Base-by-base conservation (phyloP, 1,284 basidiomycete genomes). In the Athelia psychrophila region DNA sequence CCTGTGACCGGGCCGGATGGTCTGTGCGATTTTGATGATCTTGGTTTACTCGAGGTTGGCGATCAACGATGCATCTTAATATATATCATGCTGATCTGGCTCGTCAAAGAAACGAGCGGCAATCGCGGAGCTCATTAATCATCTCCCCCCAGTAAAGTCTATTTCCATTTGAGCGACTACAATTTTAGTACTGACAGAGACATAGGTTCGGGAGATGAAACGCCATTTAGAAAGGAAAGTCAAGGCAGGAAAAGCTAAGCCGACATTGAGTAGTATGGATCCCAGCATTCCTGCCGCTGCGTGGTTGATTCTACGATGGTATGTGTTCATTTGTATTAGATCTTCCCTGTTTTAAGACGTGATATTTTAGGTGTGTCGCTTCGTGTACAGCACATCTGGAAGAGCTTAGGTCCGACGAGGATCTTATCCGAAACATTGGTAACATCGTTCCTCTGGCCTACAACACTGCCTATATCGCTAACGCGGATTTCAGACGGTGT, bases 301-400 rank as follows among this genome's bases (percentile, higher is more conserved):
- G 2, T 86, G 84, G 84, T 71, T 72, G 2, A 62, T 85, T 33
- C 64, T 86, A 25, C 74, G 82, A 48, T 86, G 84, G 83, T 80
- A 56, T 16, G 3, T 27, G 25, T 27, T 49, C 16, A 38, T 5
- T 38, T 19, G 10, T 3, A 35, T 35, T 38, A 23, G 6, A 18
- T 40, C 16, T 25, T 49, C 13, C 13, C 27, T 30, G 27, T 13
- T 13, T 30, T 13, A 6, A 30, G n/a, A 38, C 51, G 36, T 9
- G 32, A 8, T 36, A 24, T 30, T 44, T 2, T 52, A 83, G 81
- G 82, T 79, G 78, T 66, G 74, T 86, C 25, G 83, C 80, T 0
- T 86, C 84, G 15, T 85, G 82, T 60, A 84, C 82, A 0, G 81
- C 83, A 1, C 75, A 84, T 58, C 68, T 86, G 2, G 81, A 86